These are phyloP conservation scores for Kwoniella heveanensis DNA, from an alignment of 768 basidiomycete genomes.

Conservation along the genomic window DNA sequence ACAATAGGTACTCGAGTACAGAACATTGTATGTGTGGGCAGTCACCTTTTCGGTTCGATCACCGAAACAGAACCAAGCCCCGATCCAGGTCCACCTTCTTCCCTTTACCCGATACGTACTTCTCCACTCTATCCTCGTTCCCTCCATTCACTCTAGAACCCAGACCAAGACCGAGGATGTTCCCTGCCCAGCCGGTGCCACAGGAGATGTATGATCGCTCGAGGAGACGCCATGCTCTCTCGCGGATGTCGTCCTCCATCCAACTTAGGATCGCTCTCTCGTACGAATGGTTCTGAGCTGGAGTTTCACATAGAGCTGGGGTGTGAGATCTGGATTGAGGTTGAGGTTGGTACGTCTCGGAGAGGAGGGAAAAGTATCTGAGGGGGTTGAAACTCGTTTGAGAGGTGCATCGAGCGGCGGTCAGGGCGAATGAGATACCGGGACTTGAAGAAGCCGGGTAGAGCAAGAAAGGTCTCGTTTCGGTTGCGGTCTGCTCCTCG, in stretches of 20 bases:
- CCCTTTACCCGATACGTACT: slow-evolving; percentile 24
- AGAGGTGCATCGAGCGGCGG: slow-evolving; percentile 13
- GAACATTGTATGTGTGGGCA: no score
- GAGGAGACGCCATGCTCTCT: slow-evolving; percentile 42
- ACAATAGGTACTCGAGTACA: no score
- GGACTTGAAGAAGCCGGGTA: neutral
- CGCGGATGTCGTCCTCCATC: slow-evolving; percentile 30
- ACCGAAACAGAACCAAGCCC: slow-evolving; percentile 32
- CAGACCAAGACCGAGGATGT: slow-evolving; percentile 15
- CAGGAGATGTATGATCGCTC: slow-evolving; percentile 34
- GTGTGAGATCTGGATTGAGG: neutral
- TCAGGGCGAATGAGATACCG: slow-evolving; percentile 2
- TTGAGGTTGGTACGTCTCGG: neutral
- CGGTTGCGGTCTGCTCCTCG: no score
- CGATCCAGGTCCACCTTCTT: slow-evolving; percentile 19
- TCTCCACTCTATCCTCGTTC: slow-evolving; percentile 8
- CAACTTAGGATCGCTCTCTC: slow-evolving; percentile 38
- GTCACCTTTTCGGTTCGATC: no score
- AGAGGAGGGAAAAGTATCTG: slow-evolving; percentile 26
- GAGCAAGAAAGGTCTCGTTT: slow-evolving; percentile 10
- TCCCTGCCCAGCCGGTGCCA: slow-evolving; percentile 23
- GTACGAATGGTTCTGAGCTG: slow-evolving; percentile 5
- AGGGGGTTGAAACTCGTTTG: slow-evolving; percentile 35
- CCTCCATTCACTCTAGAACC: neutral
- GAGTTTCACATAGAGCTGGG: neutral